Conservation (phyloP, 495 filamentous ascomycete genomes). For the Schizothecium vesticola region DNA sequence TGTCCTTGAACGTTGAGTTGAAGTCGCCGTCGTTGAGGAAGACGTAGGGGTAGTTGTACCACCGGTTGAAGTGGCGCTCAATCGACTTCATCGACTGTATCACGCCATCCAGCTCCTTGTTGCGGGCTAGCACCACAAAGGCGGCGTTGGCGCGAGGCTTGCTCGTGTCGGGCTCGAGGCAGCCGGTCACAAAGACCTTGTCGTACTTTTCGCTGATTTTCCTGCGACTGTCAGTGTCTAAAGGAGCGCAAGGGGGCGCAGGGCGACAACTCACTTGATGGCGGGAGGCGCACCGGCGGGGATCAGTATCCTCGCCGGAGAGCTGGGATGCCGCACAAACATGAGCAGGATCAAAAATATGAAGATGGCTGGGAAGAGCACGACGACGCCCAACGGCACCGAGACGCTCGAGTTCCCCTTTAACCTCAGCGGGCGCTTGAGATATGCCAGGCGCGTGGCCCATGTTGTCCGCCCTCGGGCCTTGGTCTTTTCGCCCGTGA, state of each 20-base stretch:
- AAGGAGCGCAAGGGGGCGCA: not conserved
- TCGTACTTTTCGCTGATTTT: constrained; percentile 97
- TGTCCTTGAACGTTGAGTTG: constrained; percentile 85
- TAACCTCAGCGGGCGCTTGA: constrained; percentile 83
- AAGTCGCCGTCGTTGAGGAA: constrained; percentile 98
- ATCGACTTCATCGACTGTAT: constrained; percentile 96
- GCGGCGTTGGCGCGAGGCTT: constrained; percentile 76
- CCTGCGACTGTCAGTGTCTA: constrained; percentile 42
- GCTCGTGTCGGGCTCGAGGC: constrained; percentile 64
- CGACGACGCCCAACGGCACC: constrained; percentile 85
- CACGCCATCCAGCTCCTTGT: constrained; percentile 95
- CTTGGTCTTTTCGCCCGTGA: constrained; percentile 43
- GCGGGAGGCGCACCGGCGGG: constrained; percentile 84
- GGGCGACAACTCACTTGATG: constrained; percentile 61
- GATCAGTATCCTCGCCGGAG: constrained; percentile 76
- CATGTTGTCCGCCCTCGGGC: constrained; percentile 25
- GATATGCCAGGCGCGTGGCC: constrained; percentile 65
- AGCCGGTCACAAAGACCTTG: constrained; percentile 91
- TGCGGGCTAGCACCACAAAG: constrained; percentile 91
- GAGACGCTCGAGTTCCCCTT: constrained; percentile 92
- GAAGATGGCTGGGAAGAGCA: constrained; percentile 89
- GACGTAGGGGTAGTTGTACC: constrained; percentile 98
- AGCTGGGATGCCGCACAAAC: constrained; percentile 83
- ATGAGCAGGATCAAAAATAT: constrained; percentile 85
- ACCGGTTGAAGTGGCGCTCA: constrained; percentile 97